Conservation (phyloP, 306 rosid species). For the Casuarina cunninghamiana region DNA sequence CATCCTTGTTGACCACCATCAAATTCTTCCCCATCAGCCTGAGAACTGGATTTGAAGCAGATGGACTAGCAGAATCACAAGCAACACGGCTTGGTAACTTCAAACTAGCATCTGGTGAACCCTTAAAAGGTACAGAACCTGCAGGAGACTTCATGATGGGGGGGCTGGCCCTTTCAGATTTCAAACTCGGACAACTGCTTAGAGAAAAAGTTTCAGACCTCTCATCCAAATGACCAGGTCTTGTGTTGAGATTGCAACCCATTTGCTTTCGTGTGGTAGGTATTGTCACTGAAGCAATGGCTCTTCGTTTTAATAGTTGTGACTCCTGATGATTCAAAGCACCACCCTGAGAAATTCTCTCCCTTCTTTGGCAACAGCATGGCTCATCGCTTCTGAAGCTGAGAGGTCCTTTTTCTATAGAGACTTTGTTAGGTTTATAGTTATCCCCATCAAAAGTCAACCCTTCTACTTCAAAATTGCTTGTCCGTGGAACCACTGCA, state of each 20-base stretch:
- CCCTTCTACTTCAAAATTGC: slow-evolving; percentile 24
- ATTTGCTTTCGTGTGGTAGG: slow-evolving; percentile 37
- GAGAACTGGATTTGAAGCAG: slow-evolving; percentile 51
- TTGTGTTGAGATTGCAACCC: slow-evolving; percentile 25
- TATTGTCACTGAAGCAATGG: slow-evolving; percentile 24
- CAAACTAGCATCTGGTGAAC: slow-evolving; percentile 25
- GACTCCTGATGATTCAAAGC: slow-evolving; percentile 43
- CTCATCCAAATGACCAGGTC: slow-evolving; percentile 26
- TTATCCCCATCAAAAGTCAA: slow-evolving; percentile 30
- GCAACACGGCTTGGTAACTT: slow-evolving; percentile 27
- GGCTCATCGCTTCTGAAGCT: slow-evolving; percentile 35
- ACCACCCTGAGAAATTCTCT: slow-evolving; percentile 39
- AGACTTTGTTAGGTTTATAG: slow-evolving; percentile 25
- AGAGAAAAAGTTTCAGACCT: slow-evolving; percentile 27
- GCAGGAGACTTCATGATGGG: slow-evolving; percentile 20
- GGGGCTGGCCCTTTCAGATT: slow-evolving; percentile 23
- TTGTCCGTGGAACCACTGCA: slow-evolving; percentile 18
- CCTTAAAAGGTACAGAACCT: slow-evolving; percentile 20
- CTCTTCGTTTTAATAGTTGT: slow-evolving; percentile 34
- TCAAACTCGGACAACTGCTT: slow-evolving; percentile 19
- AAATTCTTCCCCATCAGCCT: slow-evolving; percentile 68
- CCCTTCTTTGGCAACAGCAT: slow-evolving; percentile 60
- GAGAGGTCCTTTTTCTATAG: slow-evolving; percentile 35
- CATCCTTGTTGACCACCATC: slow-evolving; percentile 61
- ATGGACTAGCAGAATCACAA: slow-evolving; percentile 45